Evolutionary conservation across 2,329 filamentous ascomycete genomes (phyloP).

Genomic region (Neopestalotiopsis sp.): DNA sequence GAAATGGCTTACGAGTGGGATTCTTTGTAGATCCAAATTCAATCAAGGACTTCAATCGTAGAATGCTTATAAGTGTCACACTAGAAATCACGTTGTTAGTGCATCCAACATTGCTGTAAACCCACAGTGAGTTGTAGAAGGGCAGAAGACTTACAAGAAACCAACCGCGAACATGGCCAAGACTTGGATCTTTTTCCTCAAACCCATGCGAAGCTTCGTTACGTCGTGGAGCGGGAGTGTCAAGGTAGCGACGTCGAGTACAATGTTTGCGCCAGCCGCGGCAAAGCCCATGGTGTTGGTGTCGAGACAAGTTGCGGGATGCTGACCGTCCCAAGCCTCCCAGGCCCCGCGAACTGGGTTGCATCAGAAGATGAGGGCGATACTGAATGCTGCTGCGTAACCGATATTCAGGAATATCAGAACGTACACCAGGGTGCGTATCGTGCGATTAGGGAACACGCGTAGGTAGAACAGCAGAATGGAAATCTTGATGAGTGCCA

Average conservation of each 20-base stretch:
- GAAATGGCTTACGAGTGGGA: constrained; percentile 4
- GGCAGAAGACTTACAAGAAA: constrained; percentile 22
- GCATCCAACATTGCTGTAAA: not conserved
- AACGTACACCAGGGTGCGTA: constrained; percentile 23
- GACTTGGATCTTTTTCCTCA: constrained; percentile 28
- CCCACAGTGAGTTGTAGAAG: not conserved
- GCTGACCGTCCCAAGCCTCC: constrained; percentile 27
- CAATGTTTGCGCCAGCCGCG: constrained; percentile 25
- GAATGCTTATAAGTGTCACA: constrained; percentile 28
- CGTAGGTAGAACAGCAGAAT: constrained; percentile 34
- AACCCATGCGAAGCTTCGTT: constrained; percentile 22
- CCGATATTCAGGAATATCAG: constrained; percentile 26
- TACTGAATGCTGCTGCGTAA: constrained; percentile 24
- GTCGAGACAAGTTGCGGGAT: constrained; percentile 24
- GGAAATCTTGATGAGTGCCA: constrained; percentile 29
- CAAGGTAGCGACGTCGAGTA: constrained; percentile 26
- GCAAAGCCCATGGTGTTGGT: constrained; percentile 28
- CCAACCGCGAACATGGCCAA: constrained; percentile 31
- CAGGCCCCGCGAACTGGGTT: constrained; percentile 26
- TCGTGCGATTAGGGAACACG: constrained; percentile 26
- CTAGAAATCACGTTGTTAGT: not conserved
- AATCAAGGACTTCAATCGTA: constrained; percentile 26
- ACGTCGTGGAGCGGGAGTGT: constrained; percentile 27
- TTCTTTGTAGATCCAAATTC: constrained; percentile 16
- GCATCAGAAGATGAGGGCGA: constrained; percentile 28